phyloP scores from a whole-genome alignment of 495 filamentous ascomycete genomes.

The Aspergillus carlsbadensis region DNA sequence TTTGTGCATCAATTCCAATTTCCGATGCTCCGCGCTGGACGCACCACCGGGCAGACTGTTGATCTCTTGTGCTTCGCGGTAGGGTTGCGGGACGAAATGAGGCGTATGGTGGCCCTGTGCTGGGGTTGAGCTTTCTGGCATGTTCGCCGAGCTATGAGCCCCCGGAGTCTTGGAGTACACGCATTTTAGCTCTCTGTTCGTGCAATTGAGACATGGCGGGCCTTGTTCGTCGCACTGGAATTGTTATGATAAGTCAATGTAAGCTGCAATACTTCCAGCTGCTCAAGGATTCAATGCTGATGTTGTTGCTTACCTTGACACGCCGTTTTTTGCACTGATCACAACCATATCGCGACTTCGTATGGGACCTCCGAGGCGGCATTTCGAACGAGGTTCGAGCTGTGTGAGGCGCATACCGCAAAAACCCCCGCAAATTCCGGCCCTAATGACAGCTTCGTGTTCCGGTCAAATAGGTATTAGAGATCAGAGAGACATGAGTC shows the following conservation, averaged over 20 bases:
- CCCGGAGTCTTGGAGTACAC: constrained; percentile 34
- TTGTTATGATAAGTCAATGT: constrained; percentile 15
- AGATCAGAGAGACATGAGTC: background rate
- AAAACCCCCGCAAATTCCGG: background rate
- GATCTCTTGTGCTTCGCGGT: background rate
- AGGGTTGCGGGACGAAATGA: background rate
- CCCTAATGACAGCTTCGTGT: background rate
- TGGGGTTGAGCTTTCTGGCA: constrained; percentile 3
- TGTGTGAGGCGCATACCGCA: constrained; percentile 1
- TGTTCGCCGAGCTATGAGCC: constrained; percentile 14
- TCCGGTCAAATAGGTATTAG: background rate
- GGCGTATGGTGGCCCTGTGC: background rate
- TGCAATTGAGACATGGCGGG: constrained; percentile 46
- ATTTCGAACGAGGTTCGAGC: constrained; percentile 16
- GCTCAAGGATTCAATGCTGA: background rate
- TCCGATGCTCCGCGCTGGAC: constrained; percentile 26
- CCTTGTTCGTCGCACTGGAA: constrained; percentile 45
- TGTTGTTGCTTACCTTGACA: constrained; percentile 44
- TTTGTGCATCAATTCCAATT: constrained; percentile 43
- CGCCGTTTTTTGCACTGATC: constrained; percentile 57
- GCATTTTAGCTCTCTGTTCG: constrained; percentile 38
- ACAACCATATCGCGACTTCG: constrained; percentile 58
- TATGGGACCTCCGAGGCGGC: constrained; percentile 47
- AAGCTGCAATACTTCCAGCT: background rate
- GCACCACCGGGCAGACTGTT: background rate